A percentile compares a stretch with the other conserved stretches of the same genome.
phyloP scores from a whole-genome alignment of 2,329 filamentous ascomycete genomes.

The Allantophomopsis cytisporea region DNA sequence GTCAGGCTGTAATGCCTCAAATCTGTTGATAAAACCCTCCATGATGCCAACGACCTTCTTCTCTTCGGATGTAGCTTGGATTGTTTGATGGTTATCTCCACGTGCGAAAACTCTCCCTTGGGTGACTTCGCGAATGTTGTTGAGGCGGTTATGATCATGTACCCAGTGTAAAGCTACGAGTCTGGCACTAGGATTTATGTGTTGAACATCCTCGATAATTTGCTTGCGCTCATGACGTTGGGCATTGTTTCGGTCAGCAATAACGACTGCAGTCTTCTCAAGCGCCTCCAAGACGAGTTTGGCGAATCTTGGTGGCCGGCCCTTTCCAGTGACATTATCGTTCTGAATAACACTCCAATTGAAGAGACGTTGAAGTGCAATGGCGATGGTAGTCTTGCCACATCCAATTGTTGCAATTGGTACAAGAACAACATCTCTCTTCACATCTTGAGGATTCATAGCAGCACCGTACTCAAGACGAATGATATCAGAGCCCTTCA shows the following conservation, averaged over 20 bases:
- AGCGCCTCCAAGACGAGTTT: conserved; percentile 54
- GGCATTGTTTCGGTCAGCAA: conserved; percentile 92
- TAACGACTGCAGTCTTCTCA: conserved; percentile 53
- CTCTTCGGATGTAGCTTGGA: conserved; percentile 65
- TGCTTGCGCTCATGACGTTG: conserved; percentile 79
- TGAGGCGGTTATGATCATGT: conserved; percentile 55
- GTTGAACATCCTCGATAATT: conserved; percentile 65
- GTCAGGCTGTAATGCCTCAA: conserved; percentile 60
- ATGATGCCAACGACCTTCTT: conserved; percentile 79
- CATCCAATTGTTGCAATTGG: conserved; percentile 91
- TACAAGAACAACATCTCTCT: conserved; percentile 63
- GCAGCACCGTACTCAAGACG: conserved; percentile 49
- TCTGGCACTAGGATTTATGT: conserved; percentile 45
- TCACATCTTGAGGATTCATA: conserved; percentile 38
- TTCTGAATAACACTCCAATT: conserved; percentile 92
- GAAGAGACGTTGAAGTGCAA: conserved; percentile 73
- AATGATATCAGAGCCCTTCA: conserved; percentile 83
- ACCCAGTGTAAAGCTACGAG: conserved; percentile 83
- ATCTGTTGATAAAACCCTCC: conserved; percentile 83
- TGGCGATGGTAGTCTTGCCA: conserved; percentile 85
- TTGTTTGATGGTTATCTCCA: conserved; percentile 96
- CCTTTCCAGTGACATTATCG: conserved; percentile 79
- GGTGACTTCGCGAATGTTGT: conserved; percentile 62
- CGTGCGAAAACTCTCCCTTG: conserved; percentile 67
- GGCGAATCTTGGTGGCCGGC: conserved; percentile 67